phyloP scores from a whole-genome alignment of 1,284 basidiomycete species.

The Mycena sp. region DNA sequence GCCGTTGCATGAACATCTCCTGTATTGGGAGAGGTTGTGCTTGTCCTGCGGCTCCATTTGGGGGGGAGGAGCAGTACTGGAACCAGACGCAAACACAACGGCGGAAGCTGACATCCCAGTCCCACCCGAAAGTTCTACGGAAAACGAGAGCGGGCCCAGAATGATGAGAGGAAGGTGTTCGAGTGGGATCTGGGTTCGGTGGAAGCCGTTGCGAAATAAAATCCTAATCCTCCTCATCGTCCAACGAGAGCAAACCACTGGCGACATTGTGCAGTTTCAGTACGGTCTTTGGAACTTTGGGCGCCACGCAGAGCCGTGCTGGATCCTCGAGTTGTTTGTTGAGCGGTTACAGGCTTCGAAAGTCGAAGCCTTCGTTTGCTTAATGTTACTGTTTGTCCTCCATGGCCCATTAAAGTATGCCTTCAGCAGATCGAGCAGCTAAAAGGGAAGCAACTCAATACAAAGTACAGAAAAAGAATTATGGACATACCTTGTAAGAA shows the following conservation, averaged over 20 bases:
- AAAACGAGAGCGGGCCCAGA: too few species aligned
- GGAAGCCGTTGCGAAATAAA: too few species aligned
- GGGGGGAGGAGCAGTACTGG: too few species aligned
- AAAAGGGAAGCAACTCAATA: neutral
- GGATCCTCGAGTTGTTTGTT: neutral
- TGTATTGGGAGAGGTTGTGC: too few species aligned
- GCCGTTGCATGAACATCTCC: too few species aligned
- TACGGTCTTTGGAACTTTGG: neutral
- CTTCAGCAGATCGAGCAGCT: constrained; percentile 10
- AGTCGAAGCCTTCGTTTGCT: constrained; percentile 1
- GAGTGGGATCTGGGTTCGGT: too few species aligned
- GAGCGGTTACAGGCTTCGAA: neutral
- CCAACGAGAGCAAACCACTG: neutral
- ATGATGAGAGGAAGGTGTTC: too few species aligned
- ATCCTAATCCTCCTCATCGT: too few species aligned
- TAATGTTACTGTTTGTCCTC: constrained; percentile 4
- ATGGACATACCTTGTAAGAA: constrained; percentile 7
- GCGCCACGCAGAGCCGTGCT: neutral
- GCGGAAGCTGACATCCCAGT: too few species aligned
- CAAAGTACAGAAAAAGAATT: neutral
- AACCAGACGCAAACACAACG: too few species aligned
- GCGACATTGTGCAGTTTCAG: neutral
- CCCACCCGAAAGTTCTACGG: too few species aligned
- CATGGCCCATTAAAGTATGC: constrained; percentile 8
- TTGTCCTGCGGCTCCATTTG: too few species aligned